phyloP scores from a whole-genome alignment of 768 basidiomycete species.

The Collybiopsis luxurians region DNA sequence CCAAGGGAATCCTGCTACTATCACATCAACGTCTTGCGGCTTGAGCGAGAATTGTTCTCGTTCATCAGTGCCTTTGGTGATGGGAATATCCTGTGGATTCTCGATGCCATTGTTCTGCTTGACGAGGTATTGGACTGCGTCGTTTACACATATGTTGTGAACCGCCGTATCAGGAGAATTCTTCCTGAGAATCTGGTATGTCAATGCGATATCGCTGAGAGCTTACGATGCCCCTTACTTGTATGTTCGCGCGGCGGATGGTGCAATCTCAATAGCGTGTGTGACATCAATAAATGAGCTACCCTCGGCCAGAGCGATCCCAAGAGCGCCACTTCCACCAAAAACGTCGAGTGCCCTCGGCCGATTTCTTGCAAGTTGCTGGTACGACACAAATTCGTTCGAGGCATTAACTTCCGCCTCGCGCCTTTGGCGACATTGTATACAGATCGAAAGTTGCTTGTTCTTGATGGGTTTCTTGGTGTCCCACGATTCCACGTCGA shows the following conservation, averaged over 20 bases:
- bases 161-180: constrained; percentile 53
- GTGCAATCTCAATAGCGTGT: constrained; percentile 71
- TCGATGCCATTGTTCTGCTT: constrained; percentile 43
- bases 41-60: constrained; percentile 44
- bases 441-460: constrained; percentile 43
- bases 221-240: constrained; percentile 35
- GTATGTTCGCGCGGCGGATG: constrained; percentile 68
- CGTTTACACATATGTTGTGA: constrained; percentile 73
- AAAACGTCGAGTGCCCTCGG: constrained; percentile 43
- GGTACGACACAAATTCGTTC: constrained; percentile 30
- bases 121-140: constrained; percentile 55
- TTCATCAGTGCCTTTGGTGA: constrained; percentile 36
- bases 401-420: constrained; percentile 26
- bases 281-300: constrained; percentile 55
- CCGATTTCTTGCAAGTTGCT: constrained; percentile 16
- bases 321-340: constrained; percentile 62
- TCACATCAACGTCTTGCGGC: constrained; percentile 55
- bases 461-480: constrained; percentile 27
- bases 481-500: constrained; percentile 37
- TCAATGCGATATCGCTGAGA: background rate
- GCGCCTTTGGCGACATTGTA: constrained; percentile 32
- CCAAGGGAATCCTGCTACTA: constrained; percentile 80
- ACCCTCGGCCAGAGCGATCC: constrained; percentile 50
- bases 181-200: constrained; percentile 28
- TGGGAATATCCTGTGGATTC: constrained; percentile 30